Conservation (phyloP, 1,284 basidiomycete genomes). For the Rhodotorula sp. region DNA sequence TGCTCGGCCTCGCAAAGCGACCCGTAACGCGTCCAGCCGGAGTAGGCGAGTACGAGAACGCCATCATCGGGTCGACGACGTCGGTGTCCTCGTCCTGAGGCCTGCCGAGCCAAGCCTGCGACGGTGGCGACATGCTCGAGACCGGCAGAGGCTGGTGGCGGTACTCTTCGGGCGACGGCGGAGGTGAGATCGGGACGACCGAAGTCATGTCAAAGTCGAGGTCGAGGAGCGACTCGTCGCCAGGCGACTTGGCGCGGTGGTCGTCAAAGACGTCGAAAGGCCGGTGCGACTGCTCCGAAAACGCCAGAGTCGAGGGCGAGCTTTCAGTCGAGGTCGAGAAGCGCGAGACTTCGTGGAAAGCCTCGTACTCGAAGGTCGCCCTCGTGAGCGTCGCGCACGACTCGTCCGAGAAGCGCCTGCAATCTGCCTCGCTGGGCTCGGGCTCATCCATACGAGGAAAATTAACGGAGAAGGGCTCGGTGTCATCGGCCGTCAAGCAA, state of each 20-base stretch:
- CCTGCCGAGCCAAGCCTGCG: background rate
- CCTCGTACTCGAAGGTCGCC: background rate
- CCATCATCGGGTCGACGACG: background rate
- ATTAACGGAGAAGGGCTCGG: no score
- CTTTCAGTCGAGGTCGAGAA: constrained; percentile 7
- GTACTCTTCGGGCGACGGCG: background rate
- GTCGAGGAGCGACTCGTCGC: background rate
- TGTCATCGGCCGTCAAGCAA: background rate
- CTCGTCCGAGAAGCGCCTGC: background rate
- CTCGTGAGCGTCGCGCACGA: background rate
- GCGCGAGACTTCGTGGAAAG: background rate
- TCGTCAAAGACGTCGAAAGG: background rate
- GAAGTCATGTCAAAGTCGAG: background rate
- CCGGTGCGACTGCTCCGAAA: no score
- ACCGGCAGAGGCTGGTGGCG: background rate
- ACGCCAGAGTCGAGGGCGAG: background rate
- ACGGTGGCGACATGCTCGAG: background rate
- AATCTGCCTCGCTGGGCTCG: background rate
- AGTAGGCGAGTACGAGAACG: background rate
- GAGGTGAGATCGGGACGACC: background rate
- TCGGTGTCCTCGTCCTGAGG: background rate
- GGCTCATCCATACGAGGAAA: background rate
- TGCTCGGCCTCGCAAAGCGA: no score
- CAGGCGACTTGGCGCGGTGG: background rate
- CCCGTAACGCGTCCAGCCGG: background rate